Percentiles rank a stretch among this genome's conserved stretches.
Conservation (phyloP, 179 eudicot species). For the Drosera spatulata region DNA sequence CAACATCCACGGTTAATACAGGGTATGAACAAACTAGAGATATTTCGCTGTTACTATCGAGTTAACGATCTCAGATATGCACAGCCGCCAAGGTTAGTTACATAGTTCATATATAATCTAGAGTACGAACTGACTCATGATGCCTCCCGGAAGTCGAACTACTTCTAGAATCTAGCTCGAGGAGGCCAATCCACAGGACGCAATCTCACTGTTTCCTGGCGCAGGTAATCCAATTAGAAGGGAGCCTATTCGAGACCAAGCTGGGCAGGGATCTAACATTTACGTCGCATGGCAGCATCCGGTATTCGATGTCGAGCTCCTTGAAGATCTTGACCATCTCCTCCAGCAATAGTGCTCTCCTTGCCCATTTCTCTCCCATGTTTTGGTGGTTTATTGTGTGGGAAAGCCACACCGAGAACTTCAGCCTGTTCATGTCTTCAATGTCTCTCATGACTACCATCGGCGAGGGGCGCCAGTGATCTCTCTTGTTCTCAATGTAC, state of each 20-base stretch:
- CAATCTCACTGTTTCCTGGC: not conserved
- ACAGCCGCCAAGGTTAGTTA: no score
- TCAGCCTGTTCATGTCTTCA: constrained; percentile 14
- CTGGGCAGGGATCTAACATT: constrained; percentile 15
- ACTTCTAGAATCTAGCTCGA: no score
- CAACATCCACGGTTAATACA: no score
- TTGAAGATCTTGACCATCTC: constrained; percentile 20
- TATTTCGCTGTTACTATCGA: no score
- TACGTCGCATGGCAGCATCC: constrained; percentile 17
- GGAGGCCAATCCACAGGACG: no score
- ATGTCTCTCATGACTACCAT: constrained; percentile 13
- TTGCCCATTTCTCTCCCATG: constrained; percentile 20
- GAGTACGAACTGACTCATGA: no score
- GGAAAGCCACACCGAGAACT: constrained; percentile 10
- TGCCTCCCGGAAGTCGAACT: no score
- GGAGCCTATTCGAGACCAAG: constrained; percentile 2
- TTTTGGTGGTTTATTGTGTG: constrained; percentile 21
- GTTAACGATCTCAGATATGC: no score
- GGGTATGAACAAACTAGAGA: no score
- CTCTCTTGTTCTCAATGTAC: constrained; percentile 13
- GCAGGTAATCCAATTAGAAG: constrained; percentile 11
- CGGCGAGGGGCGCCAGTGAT: constrained; percentile 18
- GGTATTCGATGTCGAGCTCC: constrained; percentile 17
- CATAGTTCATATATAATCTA: no score
- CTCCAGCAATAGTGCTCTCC: constrained; percentile 18